A percentile compares a stretch with the other conserved stretches of the same genome.
These are phyloP conservation scores for Narthecium ossifragum DNA, from an alignment of 106 monocot species.

Conservation along the genomic window DNA sequence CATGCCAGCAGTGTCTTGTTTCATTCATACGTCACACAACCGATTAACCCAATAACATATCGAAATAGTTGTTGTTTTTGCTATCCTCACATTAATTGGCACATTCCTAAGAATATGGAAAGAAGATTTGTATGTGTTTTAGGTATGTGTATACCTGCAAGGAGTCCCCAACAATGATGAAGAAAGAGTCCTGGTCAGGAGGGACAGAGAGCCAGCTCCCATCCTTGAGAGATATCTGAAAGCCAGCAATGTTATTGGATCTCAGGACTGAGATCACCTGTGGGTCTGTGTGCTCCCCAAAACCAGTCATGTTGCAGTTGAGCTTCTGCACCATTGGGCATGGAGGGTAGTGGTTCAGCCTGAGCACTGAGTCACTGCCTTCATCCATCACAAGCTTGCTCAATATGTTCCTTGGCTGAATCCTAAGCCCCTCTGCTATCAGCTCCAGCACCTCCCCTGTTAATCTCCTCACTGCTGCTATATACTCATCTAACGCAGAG, in stretches of 20 bases:
- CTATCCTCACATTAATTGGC: too few species aligned
- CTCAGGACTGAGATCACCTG: slow-evolving; percentile 71
- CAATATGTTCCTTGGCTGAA: slow-evolving; percentile 30
- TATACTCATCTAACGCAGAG: slow-evolving; percentile 49
- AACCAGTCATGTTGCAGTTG: slow-evolving; percentile 41
- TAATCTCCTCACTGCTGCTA: slow-evolving; percentile 38
- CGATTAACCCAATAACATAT: too few species aligned
- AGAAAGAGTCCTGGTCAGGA: slow-evolving; percentile 65
- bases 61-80: too few species aligned
- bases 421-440: slow-evolving; percentile 61
- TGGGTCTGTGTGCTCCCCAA: slow-evolving; percentile 91
- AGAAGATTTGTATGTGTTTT: too few species aligned
- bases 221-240: slow-evolving; percentile 56
- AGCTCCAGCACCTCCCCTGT: slow-evolving; percentile 50
- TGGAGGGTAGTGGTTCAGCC: slow-evolving; percentile 81
- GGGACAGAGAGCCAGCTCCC: slow-evolving; percentile 76
- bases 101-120: too few species aligned
- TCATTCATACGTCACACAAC: too few species aligned
- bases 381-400: slow-evolving; percentile 50
- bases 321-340: slow-evolving; percentile 33
- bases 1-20: too few species aligned
- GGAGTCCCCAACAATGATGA: slow-evolving; percentile 79
- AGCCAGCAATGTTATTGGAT: slow-evolving; percentile 58
- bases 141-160: slow-evolving; percentile 55
- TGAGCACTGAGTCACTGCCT: slow-evolving; percentile 52